These are phyloP conservation scores for Colletotrichum sp. DNA, from an alignment of 2,329 filamentous ascomycete species.

Conservation along the genomic window DNA sequence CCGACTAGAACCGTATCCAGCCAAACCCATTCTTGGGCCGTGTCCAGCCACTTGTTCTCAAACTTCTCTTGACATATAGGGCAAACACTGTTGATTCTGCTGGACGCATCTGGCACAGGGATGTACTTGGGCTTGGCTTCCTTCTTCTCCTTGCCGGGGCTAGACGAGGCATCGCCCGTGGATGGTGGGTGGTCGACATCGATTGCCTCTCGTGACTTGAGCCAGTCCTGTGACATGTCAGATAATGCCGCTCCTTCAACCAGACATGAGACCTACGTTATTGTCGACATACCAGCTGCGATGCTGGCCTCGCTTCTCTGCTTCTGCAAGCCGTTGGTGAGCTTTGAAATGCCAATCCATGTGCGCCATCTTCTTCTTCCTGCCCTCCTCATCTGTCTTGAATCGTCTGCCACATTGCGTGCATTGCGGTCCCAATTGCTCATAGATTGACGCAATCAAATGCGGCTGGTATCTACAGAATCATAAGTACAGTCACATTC, in stretches of 20 bases:
- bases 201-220: slow-evolving; percentile 32
- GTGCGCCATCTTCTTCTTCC: slow-evolving; percentile 85
- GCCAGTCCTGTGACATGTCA: slow-evolving; percentile 13
- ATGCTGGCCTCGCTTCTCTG: slow-evolving; percentile 84
- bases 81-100: slow-evolving; percentile 77
- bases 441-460: slow-evolving; percentile 76
- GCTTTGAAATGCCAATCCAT: slow-evolving; percentile 99
- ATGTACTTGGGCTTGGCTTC: slow-evolving; percentile 69
- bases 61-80: slow-evolving; percentile 97
- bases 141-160: slow-evolving; percentile 33
- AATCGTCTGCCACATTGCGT: slow-evolving; percentile 92
- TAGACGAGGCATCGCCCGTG: slow-evolving; percentile 10
- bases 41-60: slow-evolving; percentile 88
- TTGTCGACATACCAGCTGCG: slow-evolving; percentile 96
- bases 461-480: slow-evolving; percentile 70
- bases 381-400: slow-evolving; percentile 75
- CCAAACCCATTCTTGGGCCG: slow-evolving; percentile 97
- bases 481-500: slow-evolving; percentile 11
- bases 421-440: slow-evolving; percentile 83
- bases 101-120: slow-evolving; percentile 79
- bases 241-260: neutral
- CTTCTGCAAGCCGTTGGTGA: slow-evolving; percentile 86
- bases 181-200: slow-evolving; percentile 24
- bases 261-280: slow-evolving; percentile 61
- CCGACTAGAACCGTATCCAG: slow-evolving; percentile 83